Evolutionary conservation across 371 early-diverging fungal genomes (phyloP), one percentile per base, ranked within the genome.

Genomic region (Phascolomyces articulosus): DNA sequence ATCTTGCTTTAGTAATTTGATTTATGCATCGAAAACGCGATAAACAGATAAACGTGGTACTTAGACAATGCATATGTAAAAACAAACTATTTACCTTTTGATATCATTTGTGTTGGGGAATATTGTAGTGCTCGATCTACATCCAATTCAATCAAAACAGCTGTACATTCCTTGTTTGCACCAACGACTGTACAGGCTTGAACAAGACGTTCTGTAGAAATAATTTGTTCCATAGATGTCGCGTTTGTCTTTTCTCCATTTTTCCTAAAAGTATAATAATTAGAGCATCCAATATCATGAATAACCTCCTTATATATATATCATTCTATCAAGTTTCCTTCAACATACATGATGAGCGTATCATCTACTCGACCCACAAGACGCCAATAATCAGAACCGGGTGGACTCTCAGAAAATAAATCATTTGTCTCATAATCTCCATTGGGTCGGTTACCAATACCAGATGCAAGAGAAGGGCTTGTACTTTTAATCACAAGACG

Each of bases 171-270:
- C 3, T 68, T 62, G 15, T 57, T 63, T 29, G 64, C 60, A 23
- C 77, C 79, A 3, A 79, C 27, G 9, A 74, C 71, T 16, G 60
- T 53, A 23, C 59, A 71, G 15, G 70, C 63, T 4, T 55, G 38
- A n/a, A 79, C 59, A 27, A 74, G 16, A 11, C 55, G 62, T 4
- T n/a, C 44, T 16, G 47, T 58, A 7, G 62, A 62, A n/a, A 79
- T 69, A 1, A 44, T 54, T 0, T n/a, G 44, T 57, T 79, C 79
- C 64, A 80, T 75, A 3, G 75, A 71, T 10, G 70, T 6, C 11
- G 80, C 75, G 24, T 75, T 77, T 0, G 75, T 73, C 60, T 80
- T 80, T 65, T 80, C 78, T 0, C 78, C 80, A 40, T 77, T 80
- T 49, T 67, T 54, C 64, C 69, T 68, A 51, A 38, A 38, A 9